Conservation (phyloP, 768 basidiomycete genomes). For the Pisolithus tinctorius region DNA sequence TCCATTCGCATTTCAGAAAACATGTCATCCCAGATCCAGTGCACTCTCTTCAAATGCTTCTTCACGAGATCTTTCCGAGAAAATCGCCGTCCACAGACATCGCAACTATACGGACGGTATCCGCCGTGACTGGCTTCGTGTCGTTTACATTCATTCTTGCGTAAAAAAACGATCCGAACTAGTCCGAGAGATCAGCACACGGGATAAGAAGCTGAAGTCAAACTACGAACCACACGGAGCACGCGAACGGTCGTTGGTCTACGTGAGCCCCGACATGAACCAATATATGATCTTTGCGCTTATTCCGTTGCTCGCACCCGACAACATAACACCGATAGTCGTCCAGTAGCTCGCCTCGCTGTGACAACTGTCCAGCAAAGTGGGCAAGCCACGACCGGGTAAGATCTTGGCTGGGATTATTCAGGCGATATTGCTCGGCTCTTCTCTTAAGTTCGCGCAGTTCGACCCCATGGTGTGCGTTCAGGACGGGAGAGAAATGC, state of each 20-base stretch:
- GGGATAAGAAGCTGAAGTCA: neutral
- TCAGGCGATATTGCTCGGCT: conserved; percentile 47
- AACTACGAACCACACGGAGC: conserved; percentile 52
- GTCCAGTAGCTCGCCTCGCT: conserved; percentile 46
- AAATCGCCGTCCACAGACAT: conserved; percentile 51
- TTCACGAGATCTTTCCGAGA: conserved; percentile 64
- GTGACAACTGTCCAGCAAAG: conserved; percentile 62
- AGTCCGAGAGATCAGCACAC: conserved; percentile 9
- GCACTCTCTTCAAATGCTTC: conserved; percentile 56
- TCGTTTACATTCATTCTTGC: conserved; percentile 74
- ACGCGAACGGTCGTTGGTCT: conserved; percentile 60
- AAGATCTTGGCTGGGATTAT: conserved; percentile 51
- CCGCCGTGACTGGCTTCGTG: conserved; percentile 64
- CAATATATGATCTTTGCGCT: conserved; percentile 66
- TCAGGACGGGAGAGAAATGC: conserved; percentile 43
- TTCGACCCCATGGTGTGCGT: conserved; percentile 57
- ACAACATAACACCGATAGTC: conserved; percentile 64
- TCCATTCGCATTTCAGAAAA: conserved; percentile 15
- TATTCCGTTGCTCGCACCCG: conserved; percentile 64
- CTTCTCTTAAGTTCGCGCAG: conserved; percentile 47
- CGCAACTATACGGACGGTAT: conserved; percentile 50
- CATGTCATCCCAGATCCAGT: conserved; percentile 34
- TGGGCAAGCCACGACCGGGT: conserved; percentile 60
- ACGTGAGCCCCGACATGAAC: conserved; percentile 71
- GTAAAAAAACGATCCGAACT: conserved; percentile 60